Evolutionary conservation across 768 basidiomycete genomes (phyloP), one percentile per base, ranked within the genome.

Genomic region (Trametes cinnabarina): DNA sequence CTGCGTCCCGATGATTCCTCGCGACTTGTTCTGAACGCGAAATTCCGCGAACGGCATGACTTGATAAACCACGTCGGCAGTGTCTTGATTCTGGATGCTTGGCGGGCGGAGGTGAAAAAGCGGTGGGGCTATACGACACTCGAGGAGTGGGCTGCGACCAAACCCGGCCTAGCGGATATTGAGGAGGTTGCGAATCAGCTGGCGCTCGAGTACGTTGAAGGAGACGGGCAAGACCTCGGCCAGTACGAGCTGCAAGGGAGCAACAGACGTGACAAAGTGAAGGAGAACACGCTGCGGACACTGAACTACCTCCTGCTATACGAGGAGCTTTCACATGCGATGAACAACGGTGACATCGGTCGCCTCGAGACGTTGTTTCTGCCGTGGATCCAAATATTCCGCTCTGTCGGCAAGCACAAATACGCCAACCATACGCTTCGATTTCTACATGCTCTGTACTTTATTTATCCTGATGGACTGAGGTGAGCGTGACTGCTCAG

Each of bases 221-320:
- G 53, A 1, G 17, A 54, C 14, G 55, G 57, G 7, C 50, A 66
- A 3, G 34, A 54, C 22, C n/a, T n/a, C n/a, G n/a, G n/a, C n/a
- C n/a, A n/a, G 17, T 58, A 9, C 19, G 30, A 40, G 0, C 30
- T 49, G n/a, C 39, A 34, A 1, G 7, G 25, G 1, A 35, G 14
- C 4, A 55, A 22, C 0, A 55, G 63, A 7, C 56, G 71, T 4
- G 76, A 79, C 57, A 15, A 69, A 30, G 67, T 72, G 17, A 54
- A 61, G 12, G 72, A 76, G 57, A 79, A 80, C 52, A 47, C 53
- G 0, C 30, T 74, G 9, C 53, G 77, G 0, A 26, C 61, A 2
- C 65, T 77, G 14, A 58, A 74, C 26, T 73, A 76, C 25, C 64
- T 74, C 9, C 42, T 77, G 1, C 68, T 79, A 0, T 80, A 81